Evolutionary conservation across 78 protist genomes (phyloP).

Genomic region (Speleostelium caveatum): DNA sequence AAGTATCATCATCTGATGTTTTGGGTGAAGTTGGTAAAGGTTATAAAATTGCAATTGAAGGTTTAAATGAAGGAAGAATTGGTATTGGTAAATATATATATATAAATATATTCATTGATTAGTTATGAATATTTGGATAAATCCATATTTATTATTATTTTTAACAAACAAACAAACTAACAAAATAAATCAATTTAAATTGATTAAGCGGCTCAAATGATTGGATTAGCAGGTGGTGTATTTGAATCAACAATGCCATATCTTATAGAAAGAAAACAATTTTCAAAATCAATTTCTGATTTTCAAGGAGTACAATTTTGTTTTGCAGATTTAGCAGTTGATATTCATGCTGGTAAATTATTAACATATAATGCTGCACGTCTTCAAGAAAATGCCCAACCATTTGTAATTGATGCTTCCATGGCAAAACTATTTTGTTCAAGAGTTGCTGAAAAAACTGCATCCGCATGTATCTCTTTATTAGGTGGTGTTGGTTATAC

Average conservation of each 20-base stretch:
- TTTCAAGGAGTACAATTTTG: constrained; percentile 90
- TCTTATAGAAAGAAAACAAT: constrained; percentile 89
- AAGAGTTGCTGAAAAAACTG: constrained; percentile 85
- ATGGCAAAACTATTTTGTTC: constrained; percentile 96
- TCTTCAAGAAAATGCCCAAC: constrained; percentile 85
- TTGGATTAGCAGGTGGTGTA: constrained; percentile 97
- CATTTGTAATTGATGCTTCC: constrained; percentile 93
- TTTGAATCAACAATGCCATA: constrained; percentile 93
- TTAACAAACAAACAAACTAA: no score
- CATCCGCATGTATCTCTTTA: constrained; percentile 85
- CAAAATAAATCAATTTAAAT: no score
- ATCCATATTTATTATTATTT: no score
- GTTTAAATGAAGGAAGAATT: constrained; percentile 96
- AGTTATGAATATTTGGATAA: no score
- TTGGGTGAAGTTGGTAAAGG: constrained; percentile 94
- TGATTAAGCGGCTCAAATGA: constrained; percentile 96
- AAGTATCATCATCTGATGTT: constrained; percentile 75
- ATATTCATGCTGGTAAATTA: constrained; percentile 90
- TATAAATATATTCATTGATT: no score
- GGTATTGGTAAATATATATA: no score
- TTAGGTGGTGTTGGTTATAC: constrained; percentile 98
- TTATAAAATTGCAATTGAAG: constrained; percentile 96
- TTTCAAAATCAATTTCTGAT: constrained; percentile 84
- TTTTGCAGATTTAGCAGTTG: constrained; percentile 90
- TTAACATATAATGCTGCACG: constrained; percentile 94